Base-by-base conservation (phyloP, 78 protist species). In the Dictyostelium purpureum region DNA sequence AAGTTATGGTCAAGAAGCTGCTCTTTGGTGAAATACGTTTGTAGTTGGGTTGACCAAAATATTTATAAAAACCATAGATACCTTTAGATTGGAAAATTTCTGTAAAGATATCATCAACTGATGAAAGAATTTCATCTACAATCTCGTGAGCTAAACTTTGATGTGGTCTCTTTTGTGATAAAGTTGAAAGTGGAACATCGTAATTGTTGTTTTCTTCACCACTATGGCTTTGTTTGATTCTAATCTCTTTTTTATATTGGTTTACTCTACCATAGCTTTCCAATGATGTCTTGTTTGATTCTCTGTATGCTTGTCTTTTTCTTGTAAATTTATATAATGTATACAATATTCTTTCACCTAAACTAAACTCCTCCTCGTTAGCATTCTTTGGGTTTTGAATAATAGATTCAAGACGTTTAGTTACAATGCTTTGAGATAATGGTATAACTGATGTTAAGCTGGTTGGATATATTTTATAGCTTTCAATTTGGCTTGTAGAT, bases 391-490 rank as follows among this genome's bases (percentile, higher is more conserved):
- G 24, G 0, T 1, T 2, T 18, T 57, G 24, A 3, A 40, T 19
- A 7, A 42, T 7, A 28, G n/a, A 18, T 4, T 57, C 6, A 33
- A 57, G 54, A 40, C 9, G 4, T 26, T 59, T 19, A 21, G 85
- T 40, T n/a, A 51, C 74, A 24, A 35, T 51, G 11, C 24, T 38
- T 16, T 57, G 40, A 33, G 61, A 19, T 14, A 77, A 40, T 40
- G 37, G 43, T 26, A 40, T 40, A 28, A 57, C 52, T 21, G 16
- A 35, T 35, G 71, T 16, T 18, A 75, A 10, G 21, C 26, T 12
- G 0, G 81, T 75, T 51, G 81, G 81, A 75, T 51, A 75, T 5
- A 75, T 75, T 35, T 51, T 35, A 75, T 75, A 75, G 7, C 35
- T 24, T 10, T 16, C 10, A 4, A 75, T 14, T 51, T 47, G 28